Percentiles rank a stretch among this genome's conserved stretches.
phyloP scores from a whole-genome alignment of 176 grass and related monocot species.

The Hordeum vulgare region MorexV3_pseudomolecules_assembly NC_058521.1:543053180-543053679 shows the following conservation, averaged over 20 bases:
- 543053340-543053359: neutral
- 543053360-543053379: neutral
- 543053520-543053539: neutral
- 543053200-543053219: too few species aligned
- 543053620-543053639: slow-evolving; percentile 4
- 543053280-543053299: too few species aligned
- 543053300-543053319: too few species aligned
- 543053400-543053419: too few species aligned
- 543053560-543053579: slow-evolving; percentile 14
- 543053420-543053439: too few species aligned
- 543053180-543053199: too few species aligned
- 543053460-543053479: neutral
- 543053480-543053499: slow-evolving; percentile 6
- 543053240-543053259: too few species aligned
- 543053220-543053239: too few species aligned
- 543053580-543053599: slow-evolving; percentile 1
- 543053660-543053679: neutral
- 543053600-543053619: slow-evolving; percentile 30
- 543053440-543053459: neutral
- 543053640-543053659: neutral
- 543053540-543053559: neutral
- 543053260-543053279: too few species aligned
- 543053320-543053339: neutral
- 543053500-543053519: neutral
- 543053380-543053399: neutral